These are phyloP conservation scores for Metschnikowia orientalis DNA, from an alignment of 805 yeast genomes.

Conservation along the genomic window DNA sequence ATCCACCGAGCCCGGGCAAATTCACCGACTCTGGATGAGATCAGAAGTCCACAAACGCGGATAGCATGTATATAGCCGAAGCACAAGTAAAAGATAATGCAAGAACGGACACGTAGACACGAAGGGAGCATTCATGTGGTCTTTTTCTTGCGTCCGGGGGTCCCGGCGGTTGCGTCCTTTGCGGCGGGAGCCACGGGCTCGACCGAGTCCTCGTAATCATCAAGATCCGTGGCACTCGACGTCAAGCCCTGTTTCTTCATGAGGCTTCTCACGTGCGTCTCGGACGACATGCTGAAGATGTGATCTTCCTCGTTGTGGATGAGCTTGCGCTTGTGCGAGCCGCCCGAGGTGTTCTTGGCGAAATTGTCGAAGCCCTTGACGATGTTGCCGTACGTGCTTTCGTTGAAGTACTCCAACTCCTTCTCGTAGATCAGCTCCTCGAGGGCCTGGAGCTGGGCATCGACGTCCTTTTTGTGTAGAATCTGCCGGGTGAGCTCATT, in stretches of 20 bases:
- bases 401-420: conserved; percentile 74
- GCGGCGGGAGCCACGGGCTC: conserved; percentile 12
- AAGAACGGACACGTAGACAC: too few species aligned
- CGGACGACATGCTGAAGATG: conserved; percentile 71
- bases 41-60: too few species aligned
- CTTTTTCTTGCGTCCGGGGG: conserved; percentile 17
- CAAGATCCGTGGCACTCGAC: conserved; percentile 21
- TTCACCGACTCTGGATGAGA: too few species aligned
- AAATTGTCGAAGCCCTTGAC: conserved; percentile 89
- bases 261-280: conserved; percentile 57
- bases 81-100: too few species aligned
- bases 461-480: conserved; percentile 58
- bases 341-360: conserved; percentile 41
- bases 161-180: conserved; percentile 12
- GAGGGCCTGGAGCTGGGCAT: conserved; percentile 53
- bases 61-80: too few species aligned
- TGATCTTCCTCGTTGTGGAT: conserved; percentile 70
- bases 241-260: conserved; percentile 43
- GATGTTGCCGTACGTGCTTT: conserved; percentile 70
- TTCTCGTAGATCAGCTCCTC: conserved; percentile 78
- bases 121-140: too few species aligned
- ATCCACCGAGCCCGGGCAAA: too few species aligned
- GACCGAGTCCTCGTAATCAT: conserved; percentile 20
- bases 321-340: conserved; percentile 44
- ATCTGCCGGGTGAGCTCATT: conserved; percentile 63